Conservation (phyloP, 2,329 filamentous ascomycete genomes). For the Aspergillus tanneri region DNA sequence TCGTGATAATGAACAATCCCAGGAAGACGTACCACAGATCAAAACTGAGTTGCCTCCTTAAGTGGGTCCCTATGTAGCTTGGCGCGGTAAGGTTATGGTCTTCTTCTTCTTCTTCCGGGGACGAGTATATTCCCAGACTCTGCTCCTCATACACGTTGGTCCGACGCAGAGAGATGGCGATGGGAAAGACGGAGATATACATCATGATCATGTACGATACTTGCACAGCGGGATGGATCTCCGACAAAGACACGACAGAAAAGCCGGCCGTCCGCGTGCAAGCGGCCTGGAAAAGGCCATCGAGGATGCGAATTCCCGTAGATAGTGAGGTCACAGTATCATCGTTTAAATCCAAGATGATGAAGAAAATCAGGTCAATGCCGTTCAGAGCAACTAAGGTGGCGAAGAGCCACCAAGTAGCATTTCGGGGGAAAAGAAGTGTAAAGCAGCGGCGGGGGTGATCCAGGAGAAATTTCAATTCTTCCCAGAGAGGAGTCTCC, state of each 20-base stretch:
- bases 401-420: conserved; percentile 94
- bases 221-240: conserved; percentile 83
- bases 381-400: conserved; percentile 79
- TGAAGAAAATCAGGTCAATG: conserved; percentile 84
- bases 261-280: conserved; percentile 91
- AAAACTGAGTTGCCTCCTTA: conserved; percentile 90
- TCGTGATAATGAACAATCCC: conserved; percentile 87
- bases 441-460: conserved; percentile 97
- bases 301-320: conserved; percentile 72
- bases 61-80: conserved; percentile 86
- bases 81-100: conserved; percentile 59
- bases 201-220: conserved; percentile 97
- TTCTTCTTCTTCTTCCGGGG: conserved; percentile 54
- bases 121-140: conserved; percentile 68
- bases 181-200: conserved; percentile 97
- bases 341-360: conserved; percentile 83
- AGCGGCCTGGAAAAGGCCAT: conserved; percentile 85
- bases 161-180: conserved; percentile 86
- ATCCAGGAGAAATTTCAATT: conserved; percentile 84
- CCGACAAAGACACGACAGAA: conserved; percentile 70
- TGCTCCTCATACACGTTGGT: conserved; percentile 95
- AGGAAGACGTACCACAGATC: conserved; percentile 97
- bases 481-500: conserved; percentile 77
- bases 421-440: conserved; percentile 80
- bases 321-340: conserved; percentile 66